Evolutionary conservation across 306 rosid species (phyloP), one percentile per base, ranked within the genome.

Genomic region (Styphnolobium japonicum): DNA sequence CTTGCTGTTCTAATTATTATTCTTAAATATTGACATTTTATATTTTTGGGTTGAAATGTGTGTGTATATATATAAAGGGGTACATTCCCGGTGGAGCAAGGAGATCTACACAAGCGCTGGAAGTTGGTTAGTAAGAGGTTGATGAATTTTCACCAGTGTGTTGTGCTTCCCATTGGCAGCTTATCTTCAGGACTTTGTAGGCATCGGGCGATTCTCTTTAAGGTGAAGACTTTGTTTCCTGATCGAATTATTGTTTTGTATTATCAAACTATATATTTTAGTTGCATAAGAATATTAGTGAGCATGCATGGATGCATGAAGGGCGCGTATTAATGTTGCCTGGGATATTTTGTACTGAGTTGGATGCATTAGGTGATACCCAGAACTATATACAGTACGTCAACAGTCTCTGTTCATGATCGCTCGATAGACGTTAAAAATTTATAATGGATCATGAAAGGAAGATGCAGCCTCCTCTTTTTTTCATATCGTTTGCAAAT

Each of bases 121-220:
- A 87, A 91, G 86, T 52, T 93, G 86, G 91, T 89, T 39, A 96
- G 97, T 77, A 90, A 86, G 83, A 87, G 91, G 83, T 83, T 91
- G 87, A 96, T 79, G 85, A 92, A 87, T 71, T 89, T 91, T 69
- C 94, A 85, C 53, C 87, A 93, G 31, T 96, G 98, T 82, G 90
- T 89, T 10, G 99, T 93, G 85, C 87, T 96, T 71, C 99, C 99
- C 12, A 86, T 96, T 5, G 97, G 99, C 67, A 90, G 90, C 89
- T 89, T 96, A 16, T 96, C 99, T 22, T 75, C 84, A 37, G 99
- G 99, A 58, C 91, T 93, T 53, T 96, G 99, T 76, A 85, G 99
- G 86, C 99, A 96, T 67, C 97, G 98, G 4, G 99, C 99, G 16
- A 83, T 96, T 83, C 97, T 96, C 73, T 96, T 96, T 87, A 96